phyloP scores from a whole-genome alignment of 2,329 filamentous ascomycete species.

The Diaporthe destruens region DNA sequence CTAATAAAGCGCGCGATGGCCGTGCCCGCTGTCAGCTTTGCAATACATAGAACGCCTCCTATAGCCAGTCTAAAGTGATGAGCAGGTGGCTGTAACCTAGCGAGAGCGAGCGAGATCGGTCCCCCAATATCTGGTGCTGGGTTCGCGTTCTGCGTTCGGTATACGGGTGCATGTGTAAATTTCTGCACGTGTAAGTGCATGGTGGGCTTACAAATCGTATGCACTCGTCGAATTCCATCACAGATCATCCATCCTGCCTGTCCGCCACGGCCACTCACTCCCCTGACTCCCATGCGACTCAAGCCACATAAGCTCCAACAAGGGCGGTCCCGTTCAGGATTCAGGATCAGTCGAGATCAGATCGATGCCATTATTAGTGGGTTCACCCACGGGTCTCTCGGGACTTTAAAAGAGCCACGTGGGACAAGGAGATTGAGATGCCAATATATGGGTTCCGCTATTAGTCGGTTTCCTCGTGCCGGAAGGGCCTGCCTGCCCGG shows the following conservation, averaged over 20 bases:
- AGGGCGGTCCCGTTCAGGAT: conserved; percentile 14
- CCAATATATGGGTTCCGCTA: conserved; percentile 28
- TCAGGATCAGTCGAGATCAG: conserved; percentile 7
- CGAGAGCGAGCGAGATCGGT: conserved; percentile 11
- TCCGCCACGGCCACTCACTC: not conserved
- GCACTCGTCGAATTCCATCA: not conserved
- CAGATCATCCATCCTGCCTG: not conserved
- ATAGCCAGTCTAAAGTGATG: not conserved
- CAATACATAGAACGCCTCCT: not conserved
- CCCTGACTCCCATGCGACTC: not conserved
- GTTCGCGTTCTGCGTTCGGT: not conserved
- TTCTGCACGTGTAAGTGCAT: not conserved
- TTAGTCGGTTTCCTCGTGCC: conserved; percentile 3
- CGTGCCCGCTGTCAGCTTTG: not conserved
- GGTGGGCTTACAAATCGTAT: not conserved
- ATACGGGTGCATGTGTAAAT: not conserved
- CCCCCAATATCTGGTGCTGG: not conserved
- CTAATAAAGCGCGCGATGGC: not conserved
- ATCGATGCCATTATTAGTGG: conserved; percentile 19
- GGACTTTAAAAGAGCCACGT: conserved; percentile 37
- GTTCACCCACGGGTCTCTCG: conserved; percentile 20
- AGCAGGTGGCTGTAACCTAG: not conserved
- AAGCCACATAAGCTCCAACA: conserved; percentile 7
- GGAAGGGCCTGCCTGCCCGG: not conserved
- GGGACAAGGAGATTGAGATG: conserved; percentile 33